A percentile compares a stretch with the other conserved stretches of the same genome.
phyloP scores from a whole-genome alignment of 768 basidiomycete species.

The Boletus coccyginus region DNA sequence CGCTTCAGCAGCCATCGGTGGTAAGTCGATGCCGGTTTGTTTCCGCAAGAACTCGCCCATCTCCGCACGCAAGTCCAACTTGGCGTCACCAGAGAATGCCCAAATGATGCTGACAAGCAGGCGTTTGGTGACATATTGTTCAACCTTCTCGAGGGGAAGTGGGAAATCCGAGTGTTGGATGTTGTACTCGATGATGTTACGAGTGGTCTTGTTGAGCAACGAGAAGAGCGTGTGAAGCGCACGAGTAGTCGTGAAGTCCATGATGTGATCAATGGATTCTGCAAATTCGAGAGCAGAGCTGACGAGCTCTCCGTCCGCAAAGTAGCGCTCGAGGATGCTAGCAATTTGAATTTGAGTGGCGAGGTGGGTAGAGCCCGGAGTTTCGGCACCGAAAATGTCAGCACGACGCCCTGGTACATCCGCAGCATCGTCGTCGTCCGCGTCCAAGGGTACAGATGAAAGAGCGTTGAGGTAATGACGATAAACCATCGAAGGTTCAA shows the following conservation, averaged over 20 bases:
- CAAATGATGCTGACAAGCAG: conserved; percentile 91
- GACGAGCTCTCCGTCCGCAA: conserved; percentile 80
- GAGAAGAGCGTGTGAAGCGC: conserved; percentile 97
- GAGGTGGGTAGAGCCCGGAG: conserved; percentile 58
- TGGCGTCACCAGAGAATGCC: conserved; percentile 98
- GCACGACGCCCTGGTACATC: conserved; percentile 62
- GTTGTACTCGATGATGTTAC: conserved; percentile 94
- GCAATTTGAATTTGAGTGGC: conserved; percentile 75
- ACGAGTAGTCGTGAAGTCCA: conserved; percentile 94
- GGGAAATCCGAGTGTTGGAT: conserved; percentile 95
- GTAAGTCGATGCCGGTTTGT: conserved; percentile 88
- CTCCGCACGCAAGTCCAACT: conserved; percentile 80
- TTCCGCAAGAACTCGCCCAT: conserved; percentile 86
- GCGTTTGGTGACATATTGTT: conserved; percentile 88
- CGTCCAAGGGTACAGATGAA: conserved; percentile 72
- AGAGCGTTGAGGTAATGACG: conserved; percentile 82
- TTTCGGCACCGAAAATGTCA: conserved; percentile 45
- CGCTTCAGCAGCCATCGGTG: conserved; percentile 65
- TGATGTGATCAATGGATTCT: conserved; percentile 90
- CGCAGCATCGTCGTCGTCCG: conserved; percentile 78
- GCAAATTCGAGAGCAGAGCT: conserved; percentile 76
- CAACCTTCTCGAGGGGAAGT: conserved; percentile 75
- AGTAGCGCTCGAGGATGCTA: conserved; percentile 74
- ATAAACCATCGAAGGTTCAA: conserved; percentile 90
- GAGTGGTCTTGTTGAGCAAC: conserved; percentile 91